phyloP scores from a whole-genome alignment of 2,329 filamentous ascomycete genomes.

The Pestalotiopsis sp. region DNA sequence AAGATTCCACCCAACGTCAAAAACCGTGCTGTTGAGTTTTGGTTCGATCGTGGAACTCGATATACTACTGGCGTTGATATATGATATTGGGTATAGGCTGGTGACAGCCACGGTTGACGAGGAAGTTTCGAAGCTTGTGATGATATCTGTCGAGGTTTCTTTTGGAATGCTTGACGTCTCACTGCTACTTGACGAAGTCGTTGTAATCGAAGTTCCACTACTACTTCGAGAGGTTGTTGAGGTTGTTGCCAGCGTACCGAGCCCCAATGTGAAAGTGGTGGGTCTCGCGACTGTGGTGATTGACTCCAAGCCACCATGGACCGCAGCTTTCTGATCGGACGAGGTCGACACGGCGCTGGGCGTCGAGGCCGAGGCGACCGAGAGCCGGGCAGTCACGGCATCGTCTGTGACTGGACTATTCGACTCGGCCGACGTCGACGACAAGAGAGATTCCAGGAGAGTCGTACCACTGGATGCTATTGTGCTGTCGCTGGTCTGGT shows the following conservation, averaged over 20 bases:
- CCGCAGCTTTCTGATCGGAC: neutral
- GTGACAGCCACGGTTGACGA: neutral
- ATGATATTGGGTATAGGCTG: neutral
- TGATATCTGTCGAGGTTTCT: neutral
- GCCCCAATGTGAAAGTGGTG: constrained; percentile 1
- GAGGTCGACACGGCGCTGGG: neutral
- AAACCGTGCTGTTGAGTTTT: neutral
- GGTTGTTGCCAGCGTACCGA: neutral
- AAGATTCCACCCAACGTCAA: neutral
- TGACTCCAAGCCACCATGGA: neutral
- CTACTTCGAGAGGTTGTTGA: neutral
- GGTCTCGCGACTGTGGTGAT: neutral
- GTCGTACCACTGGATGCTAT: neutral
- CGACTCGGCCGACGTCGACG: neutral
- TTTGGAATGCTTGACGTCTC: neutral
- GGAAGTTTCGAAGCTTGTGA: neutral
- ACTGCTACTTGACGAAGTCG: neutral
- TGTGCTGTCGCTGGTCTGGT: neutral
- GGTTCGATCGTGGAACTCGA: neutral
- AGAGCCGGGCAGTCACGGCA: neutral
- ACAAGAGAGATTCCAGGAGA: neutral
- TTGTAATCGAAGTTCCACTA: neutral
- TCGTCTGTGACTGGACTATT: neutral
- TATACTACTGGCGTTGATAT: neutral
- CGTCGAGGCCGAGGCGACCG: neutral